Evolutionary conservation across 768 basidiomycete genomes (phyloP).

Genomic region (Cystofilobasidium bisporidii): DNA sequence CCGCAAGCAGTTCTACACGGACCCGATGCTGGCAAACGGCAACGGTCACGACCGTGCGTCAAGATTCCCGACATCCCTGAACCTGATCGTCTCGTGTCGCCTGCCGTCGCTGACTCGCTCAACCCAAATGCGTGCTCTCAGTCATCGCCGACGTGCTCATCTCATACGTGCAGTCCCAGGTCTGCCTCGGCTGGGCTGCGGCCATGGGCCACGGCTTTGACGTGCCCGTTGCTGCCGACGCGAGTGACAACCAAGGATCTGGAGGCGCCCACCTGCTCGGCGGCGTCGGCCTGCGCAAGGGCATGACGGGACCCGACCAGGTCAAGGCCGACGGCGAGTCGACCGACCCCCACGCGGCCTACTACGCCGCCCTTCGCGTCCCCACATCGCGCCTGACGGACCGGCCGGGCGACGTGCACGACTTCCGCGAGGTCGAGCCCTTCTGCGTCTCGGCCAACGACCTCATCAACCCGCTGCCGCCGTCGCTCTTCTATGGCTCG

Average conservation of each 20-base stretch:
- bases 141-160: conserved; percentile 82
- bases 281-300: conserved; percentile 72
- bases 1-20: conserved; percentile 62
- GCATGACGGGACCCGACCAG: conserved; percentile 42
- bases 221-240: conserved; percentile 44
- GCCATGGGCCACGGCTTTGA: conserved; percentile 60
- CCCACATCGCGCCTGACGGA: conserved; percentile 63
- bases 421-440: conserved; percentile 77
- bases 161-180: conserved; percentile 80
- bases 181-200: conserved; percentile 70
- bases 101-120: too few relatives aligned
- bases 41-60: conserved; percentile 56
- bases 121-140: too few relatives aligned
- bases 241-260: conserved; percentile 39
- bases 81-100: too few relatives aligned
- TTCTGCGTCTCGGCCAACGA: conserved; percentile 96
- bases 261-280: conserved; percentile 61
- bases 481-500: conserved; percentile 80
- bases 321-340: conserved; percentile 28
- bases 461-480: conserved; percentile 92
- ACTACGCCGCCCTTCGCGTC: conserved; percentile 47
- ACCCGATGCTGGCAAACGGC: conserved; percentile 69
- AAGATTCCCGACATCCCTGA: background rate
- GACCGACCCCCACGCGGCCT: conserved; percentile 34
- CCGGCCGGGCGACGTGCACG: conserved; percentile 43